These are phyloP conservation scores for Brasenia schreberi DNA, from an alignment of 164 flowering plant species.

Conservation along the genomic window DNA sequence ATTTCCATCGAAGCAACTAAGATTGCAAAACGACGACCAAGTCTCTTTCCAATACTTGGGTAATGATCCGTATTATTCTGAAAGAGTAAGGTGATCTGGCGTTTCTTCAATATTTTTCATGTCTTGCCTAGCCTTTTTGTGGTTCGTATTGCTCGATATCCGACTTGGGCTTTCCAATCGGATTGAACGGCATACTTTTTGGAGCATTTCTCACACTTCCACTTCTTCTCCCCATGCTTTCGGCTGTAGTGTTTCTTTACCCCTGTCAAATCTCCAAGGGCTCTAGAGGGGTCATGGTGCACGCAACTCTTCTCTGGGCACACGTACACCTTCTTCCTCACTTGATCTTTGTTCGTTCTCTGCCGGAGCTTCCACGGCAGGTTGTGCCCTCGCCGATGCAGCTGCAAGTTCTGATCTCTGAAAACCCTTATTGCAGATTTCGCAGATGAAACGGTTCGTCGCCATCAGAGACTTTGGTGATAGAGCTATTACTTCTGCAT, in stretches of 20 bases:
- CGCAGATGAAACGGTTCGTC: neutral
- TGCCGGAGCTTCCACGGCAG: conserved; percentile 1
- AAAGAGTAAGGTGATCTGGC: too few species aligned
- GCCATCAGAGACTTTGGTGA: neutral
- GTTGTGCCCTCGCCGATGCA: neutral
- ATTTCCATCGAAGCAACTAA: too few species aligned
- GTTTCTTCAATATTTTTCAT: too few species aligned
- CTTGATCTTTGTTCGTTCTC: neutral
- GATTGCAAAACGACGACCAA: too few species aligned
- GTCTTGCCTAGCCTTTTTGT: too few species aligned
- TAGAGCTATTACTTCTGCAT: conserved; percentile 1
- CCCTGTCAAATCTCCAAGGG: neutral
- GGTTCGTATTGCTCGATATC: too few species aligned
- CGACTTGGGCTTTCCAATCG: neutral
- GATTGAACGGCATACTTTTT: neutral
- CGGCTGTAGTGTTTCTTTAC: conserved; percentile 1
- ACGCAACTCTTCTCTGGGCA: conserved; percentile 1
- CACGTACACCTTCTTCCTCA: neutral
- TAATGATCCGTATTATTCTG: too few species aligned
- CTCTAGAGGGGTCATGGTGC: neutral
- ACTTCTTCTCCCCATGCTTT: neutral
- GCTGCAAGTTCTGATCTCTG: conserved; percentile 1
- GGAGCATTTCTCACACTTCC: conserved; percentile 2
- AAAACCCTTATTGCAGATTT: neutral
- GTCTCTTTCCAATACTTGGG: too few species aligned